A percentile compares a stretch with the other conserved stretches of the same genome.
phyloP scores from a whole-genome alignment of 2,329 filamentous ascomycete species.

The Paecilomyces dactylethromorphus region DNA sequence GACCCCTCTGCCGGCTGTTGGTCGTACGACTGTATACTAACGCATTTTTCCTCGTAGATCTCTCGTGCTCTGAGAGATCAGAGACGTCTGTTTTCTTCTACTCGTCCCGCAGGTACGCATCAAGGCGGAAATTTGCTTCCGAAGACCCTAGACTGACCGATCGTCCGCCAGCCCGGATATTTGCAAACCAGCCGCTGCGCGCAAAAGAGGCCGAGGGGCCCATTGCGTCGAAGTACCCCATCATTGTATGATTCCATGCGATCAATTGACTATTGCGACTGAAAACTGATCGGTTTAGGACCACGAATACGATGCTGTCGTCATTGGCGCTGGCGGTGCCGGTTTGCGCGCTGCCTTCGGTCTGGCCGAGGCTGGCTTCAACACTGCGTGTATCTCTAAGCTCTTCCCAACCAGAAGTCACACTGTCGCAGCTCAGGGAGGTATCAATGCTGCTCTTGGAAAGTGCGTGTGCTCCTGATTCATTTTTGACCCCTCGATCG shows the following conservation, averaged over 20 bases:
- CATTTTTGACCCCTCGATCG: neutral
- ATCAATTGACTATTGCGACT: neutral
- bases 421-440: conserved; percentile 61
- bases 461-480: conserved; percentile 24
- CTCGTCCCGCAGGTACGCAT: conserved; percentile 66
- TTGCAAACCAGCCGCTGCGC: conserved; percentile 76
- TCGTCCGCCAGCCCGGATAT: conserved; percentile 64
- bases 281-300: conserved; percentile 50
- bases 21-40: conserved; percentile 17
- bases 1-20: conserved; percentile 6
- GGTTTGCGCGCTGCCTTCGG: conserved; percentile 59
- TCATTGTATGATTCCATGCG: conserved; percentile 62
- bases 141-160: neutral
- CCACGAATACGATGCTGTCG: conserved; percentile 97
- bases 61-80: conserved; percentile 58
- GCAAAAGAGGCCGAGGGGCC: conserved; percentile 89
- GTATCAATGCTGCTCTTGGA: conserved; percentile 47
- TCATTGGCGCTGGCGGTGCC: conserved; percentile 61
- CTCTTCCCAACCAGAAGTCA: conserved; percentile 59
- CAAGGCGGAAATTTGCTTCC: conserved; percentile 11
- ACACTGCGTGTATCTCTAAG: conserved; percentile 60
- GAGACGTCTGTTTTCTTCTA: conserved; percentile 78
- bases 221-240: conserved; percentile 83
- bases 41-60: conserved; percentile 44
- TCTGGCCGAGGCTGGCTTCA: conserved; percentile 57